These are phyloP conservation scores for Dendrocalamus sinicus DNA, from an alignment of 176 grass and related monocot species.

Conservation along the genomic window DNA sequence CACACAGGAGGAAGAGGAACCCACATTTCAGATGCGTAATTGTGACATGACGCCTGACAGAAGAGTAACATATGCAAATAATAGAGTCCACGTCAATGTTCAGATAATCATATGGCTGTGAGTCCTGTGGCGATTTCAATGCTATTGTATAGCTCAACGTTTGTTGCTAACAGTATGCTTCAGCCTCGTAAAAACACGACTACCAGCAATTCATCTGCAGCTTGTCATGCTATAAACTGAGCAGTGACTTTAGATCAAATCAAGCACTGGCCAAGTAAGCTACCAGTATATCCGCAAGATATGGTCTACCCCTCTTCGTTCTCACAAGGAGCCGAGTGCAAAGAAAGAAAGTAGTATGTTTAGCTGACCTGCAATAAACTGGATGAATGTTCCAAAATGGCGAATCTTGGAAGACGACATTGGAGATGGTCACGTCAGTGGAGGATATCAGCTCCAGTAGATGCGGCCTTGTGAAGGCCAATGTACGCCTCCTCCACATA, in stretches of 20 bases:
- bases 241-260: background rate
- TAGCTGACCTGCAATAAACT: slow-evolving; percentile 70
- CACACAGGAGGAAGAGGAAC: background rate
- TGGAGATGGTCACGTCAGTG: slow-evolving; percentile 64
- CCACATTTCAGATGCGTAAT: background rate
- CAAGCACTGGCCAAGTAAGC: background rate
- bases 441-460: slow-evolving; percentile 78
- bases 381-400: slow-evolving; percentile 92
- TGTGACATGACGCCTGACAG: background rate
- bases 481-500: slow-evolving; percentile 75
- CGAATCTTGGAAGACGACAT: slow-evolving; percentile 75
- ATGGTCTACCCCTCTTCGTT: background rate
- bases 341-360: background rate
- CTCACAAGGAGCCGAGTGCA: background rate
- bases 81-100: background rate
- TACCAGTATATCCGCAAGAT: background rate
- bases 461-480: slow-evolving; percentile 70
- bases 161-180: no score
- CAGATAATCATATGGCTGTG: background rate
- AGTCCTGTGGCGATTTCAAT: background rate
- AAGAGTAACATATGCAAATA: slow-evolving; percentile 23
- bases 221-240: background rate
- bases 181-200: background rate
- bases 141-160: no score
- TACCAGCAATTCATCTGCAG: background rate